phyloP scores from a whole-genome alignment of 140 eudicot genomes.

The Senecio squalidus region DNA sequence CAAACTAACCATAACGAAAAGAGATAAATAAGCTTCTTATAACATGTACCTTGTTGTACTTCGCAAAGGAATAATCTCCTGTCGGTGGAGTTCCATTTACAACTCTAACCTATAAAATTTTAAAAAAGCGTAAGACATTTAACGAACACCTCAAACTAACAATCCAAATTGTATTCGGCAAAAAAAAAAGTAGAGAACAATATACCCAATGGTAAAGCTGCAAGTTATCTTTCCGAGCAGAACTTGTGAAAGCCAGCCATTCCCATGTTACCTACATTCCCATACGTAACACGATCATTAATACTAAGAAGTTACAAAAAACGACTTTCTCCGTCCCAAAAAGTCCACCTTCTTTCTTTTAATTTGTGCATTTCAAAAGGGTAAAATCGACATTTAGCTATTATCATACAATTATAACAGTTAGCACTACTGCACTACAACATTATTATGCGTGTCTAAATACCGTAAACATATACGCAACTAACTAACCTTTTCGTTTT shows the following conservation, averaged over 20 bases:
- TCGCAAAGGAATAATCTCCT: slow-evolving; percentile 94
- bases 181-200: not conserved
- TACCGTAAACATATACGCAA: not conserved
- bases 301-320: not conserved
- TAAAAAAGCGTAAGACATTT: not conserved
- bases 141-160: slow-evolving; percentile 11
- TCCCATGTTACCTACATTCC: slow-evolving; percentile 84
- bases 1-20: not conserved
- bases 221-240: slow-evolving; percentile 90
- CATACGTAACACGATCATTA: not conserved
- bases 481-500: slow-evolving; percentile 63
- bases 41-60: slow-evolving; percentile 71
- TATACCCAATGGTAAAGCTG: slow-evolving; percentile 96
- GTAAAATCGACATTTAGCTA: too few relatives aligned
- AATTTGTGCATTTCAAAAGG: too few relatives aligned
- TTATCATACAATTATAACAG: too few relatives aligned
- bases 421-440: too few relatives aligned
- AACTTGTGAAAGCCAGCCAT: slow-evolving; percentile 87
- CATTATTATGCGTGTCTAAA: too few relatives aligned
- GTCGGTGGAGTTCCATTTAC: slow-evolving; percentile 93
- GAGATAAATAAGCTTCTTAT: not conserved
- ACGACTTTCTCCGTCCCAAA: too few relatives aligned
- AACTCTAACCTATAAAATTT: slow-evolving; percentile 72
- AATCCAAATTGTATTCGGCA: not conserved
- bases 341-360: slow-evolving; percentile 1